Conservation (phyloP, 352 stramenopile genomes). For the Phytopythium montanum region DNA sequence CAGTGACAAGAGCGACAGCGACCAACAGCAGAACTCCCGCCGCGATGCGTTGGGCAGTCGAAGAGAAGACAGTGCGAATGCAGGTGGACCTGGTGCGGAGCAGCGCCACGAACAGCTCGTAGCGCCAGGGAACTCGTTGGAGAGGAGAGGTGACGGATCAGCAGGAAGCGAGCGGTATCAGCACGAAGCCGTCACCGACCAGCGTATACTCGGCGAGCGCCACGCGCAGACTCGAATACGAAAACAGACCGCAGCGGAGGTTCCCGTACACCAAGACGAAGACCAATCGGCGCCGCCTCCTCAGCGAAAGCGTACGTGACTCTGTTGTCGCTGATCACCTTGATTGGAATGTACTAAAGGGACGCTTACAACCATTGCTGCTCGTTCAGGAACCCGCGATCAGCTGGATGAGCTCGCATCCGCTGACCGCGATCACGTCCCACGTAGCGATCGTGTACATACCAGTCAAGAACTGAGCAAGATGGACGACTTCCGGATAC, state of each 20-base stretch:
- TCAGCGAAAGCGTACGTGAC: slow-evolving; percentile 22
- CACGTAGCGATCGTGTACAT: neutral
- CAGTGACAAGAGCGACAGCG: slow-evolving; percentile 8
- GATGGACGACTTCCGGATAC: slow-evolving; percentile 53
- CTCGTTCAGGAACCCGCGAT: slow-evolving; percentile 1
- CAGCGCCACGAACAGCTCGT: slow-evolving; percentile 1
- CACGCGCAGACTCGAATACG: slow-evolving; percentile 39
- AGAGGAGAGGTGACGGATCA: neutral
- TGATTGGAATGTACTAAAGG: neutral
- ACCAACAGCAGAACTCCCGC: neutral
- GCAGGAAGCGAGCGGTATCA: slow-evolving; percentile 2
- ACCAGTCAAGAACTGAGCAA: neutral
- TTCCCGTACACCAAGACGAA: slow-evolving; percentile 16
- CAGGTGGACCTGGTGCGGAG: neutral
- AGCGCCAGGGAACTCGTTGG: neutral
- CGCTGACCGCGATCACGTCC: neutral
- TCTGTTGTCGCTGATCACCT: neutral
- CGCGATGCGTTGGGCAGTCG: neutral
- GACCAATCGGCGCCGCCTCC: slow-evolving; percentile 1
- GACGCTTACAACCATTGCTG: neutral
- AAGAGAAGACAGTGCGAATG: slow-evolving; percentile 6
- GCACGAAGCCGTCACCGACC: slow-evolving; percentile 1
- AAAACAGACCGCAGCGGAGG: slow-evolving; percentile 15
- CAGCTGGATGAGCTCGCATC: neutral
- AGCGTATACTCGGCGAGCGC: slow-evolving; percentile 19